phyloP scores from a whole-genome alignment of 371 early-diverging fungal genomes.

The Mortierella sp. region DNA sequence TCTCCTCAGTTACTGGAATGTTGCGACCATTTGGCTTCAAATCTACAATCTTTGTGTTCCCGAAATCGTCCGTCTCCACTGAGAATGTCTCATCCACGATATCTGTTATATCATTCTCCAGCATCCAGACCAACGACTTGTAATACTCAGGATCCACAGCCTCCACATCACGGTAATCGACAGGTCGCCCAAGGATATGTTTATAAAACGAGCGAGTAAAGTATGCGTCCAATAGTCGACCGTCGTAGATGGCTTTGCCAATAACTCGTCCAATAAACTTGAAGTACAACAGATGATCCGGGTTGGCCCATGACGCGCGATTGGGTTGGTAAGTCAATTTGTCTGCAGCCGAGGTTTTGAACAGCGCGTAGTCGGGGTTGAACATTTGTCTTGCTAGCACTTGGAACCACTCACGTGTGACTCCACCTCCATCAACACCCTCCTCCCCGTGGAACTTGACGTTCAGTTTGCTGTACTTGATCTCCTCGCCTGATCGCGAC shows the following conservation, averaged over 20 bases:
- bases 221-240: constrained; percentile 93
- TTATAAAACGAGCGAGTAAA: constrained; percentile 99
- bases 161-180: constrained; percentile 97
- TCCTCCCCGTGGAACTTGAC: constrained; percentile 98
- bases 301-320: constrained; percentile 93
- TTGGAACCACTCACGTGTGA: constrained; percentile 99
- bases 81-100: constrained; percentile 96
- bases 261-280: constrained; percentile 99
- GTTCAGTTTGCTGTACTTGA: constrained; percentile 93
- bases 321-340: constrained; percentile 98
- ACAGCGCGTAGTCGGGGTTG: constrained; percentile 98
- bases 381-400: constrained; percentile 98
- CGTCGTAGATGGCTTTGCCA: constrained; percentile 98
- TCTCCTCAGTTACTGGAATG: constrained; percentile 95
- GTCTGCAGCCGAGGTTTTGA: constrained; percentile 95
- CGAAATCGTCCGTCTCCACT: constrained; percentile 95
- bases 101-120: constrained; percentile 96
- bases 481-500: constrained; percentile 90
- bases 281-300: constrained; percentile 97
- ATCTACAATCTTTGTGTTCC: constrained; percentile 86
- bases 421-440: constrained; percentile 99
- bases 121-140: constrained; percentile 98
- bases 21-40: constrained; percentile 92
- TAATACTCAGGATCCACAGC: constrained; percentile 97
- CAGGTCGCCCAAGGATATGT: constrained; percentile 90